Conservation (phyloP, 78 protist genomes). For the Corallochytrium limacisporum region DNA sequence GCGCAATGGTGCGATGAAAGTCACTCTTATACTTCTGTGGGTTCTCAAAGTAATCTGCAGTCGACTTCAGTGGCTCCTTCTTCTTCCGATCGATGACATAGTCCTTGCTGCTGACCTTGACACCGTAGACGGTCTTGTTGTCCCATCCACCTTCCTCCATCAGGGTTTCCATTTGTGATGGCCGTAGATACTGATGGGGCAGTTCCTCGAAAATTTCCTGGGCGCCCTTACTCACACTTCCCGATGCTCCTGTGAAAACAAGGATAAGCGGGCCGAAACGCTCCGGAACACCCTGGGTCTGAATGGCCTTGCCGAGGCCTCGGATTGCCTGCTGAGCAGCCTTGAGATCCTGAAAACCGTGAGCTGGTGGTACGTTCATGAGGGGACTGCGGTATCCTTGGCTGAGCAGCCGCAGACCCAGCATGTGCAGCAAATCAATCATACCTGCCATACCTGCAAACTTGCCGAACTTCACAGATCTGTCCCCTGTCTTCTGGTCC, state of each 20-base stretch:
- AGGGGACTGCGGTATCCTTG: not conserved
- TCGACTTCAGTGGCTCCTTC: not conserved
- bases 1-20: slow-evolving; percentile 37
- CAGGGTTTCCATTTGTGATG: slow-evolving; percentile 40
- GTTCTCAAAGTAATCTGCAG: slow-evolving; percentile 51
- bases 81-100: not conserved
- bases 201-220: slow-evolving; percentile 49
- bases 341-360: slow-evolving; percentile 37
- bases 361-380: slow-evolving; percentile 44
- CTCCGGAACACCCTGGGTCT: slow-evolving; percentile 56
- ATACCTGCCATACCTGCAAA: slow-evolving; percentile 81
- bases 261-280: slow-evolving; percentile 49
- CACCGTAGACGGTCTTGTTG: not conserved
- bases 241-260: slow-evolving; percentile 58
- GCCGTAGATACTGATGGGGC: slow-evolving; percentile 57
- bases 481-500: slow-evolving; percentile 16
- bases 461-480: slow-evolving; percentile 71
- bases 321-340: slow-evolving; percentile 48
- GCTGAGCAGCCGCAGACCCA: slow-evolving; percentile 63
- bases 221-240: slow-evolving; percentile 42
- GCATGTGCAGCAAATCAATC: slow-evolving; percentile 59
- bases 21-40: slow-evolving; percentile 48
- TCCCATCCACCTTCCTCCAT: slow-evolving; percentile 8
- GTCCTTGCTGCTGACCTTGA: not conserved
- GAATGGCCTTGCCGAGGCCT: slow-evolving; percentile 47